These are phyloP conservation scores for Xylariaceae sp. DNA, from an alignment of 2,329 filamentous ascomycete species.

Conservation along the genomic window DNA sequence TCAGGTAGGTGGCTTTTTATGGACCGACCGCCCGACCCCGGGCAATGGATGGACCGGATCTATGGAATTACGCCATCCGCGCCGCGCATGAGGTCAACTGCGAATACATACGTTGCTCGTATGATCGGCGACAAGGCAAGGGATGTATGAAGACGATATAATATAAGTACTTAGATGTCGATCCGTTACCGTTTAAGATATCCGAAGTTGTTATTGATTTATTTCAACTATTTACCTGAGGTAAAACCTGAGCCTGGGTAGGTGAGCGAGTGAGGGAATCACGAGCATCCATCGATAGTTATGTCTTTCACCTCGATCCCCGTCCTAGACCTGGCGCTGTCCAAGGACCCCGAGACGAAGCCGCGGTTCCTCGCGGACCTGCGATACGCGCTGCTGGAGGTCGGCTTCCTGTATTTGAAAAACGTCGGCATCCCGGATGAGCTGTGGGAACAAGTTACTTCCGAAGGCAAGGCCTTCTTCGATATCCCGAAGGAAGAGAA, in stretches of 20 bases:
- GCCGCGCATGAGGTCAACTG: constrained; percentile 19
- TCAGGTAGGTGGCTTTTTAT: constrained; percentile 12
- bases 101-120: too few species aligned
- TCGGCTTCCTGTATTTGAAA: constrained; percentile 86
- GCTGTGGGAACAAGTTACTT: constrained; percentile 66
- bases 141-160: too few species aligned
- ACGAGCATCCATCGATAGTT: too few species aligned
- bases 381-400: constrained; percentile 76
- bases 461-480: constrained; percentile 74
- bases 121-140: too few species aligned
- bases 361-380: constrained; percentile 71
- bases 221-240: too few species aligned
- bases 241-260: too few species aligned
- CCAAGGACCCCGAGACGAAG: constrained; percentile 67
- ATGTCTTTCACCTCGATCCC: constrained; percentile 78
- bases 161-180: too few species aligned
- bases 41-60: too few species aligned
- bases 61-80: constrained; percentile 31
- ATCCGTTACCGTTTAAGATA: too few species aligned
- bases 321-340: constrained; percentile 73
- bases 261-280: too few species aligned
- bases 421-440: constrained; percentile 73
- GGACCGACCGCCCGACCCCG: too few species aligned
- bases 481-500: constrained; percentile 77
- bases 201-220: too few species aligned